These are phyloP conservation scores for Penicillium polonicum DNA, from an alignment of 2,329 filamentous ascomycete genomes.

Conservation along the genomic window DNA sequence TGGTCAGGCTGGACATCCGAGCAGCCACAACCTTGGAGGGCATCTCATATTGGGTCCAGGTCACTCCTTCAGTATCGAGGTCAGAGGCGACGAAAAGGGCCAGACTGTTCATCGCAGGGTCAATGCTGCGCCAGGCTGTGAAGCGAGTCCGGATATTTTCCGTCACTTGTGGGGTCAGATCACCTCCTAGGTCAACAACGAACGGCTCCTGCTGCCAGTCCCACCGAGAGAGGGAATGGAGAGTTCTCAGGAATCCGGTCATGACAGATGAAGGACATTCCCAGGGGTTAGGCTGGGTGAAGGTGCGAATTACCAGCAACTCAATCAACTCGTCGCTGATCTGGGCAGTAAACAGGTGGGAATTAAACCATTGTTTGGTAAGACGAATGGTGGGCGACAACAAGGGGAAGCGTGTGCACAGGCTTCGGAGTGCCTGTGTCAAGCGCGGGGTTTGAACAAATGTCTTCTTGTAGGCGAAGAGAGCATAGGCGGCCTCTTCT, in stretches of 20 bases:
- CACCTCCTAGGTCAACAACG: conserved; percentile 68
- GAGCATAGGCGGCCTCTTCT: conserved; percentile 66
- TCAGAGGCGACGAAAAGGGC: conserved; percentile 80
- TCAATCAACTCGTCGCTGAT: conserved; percentile 80
- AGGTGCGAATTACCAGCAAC: conserved; percentile 73
- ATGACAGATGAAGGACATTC: conserved; percentile 70
- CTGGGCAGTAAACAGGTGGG: conserved; percentile 75
- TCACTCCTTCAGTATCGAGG: conserved; percentile 71
- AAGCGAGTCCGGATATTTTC: conserved; percentile 68
- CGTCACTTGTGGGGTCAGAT: conserved; percentile 62
- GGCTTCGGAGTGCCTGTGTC: conserved; percentile 75
- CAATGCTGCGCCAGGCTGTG: conserved; percentile 80
- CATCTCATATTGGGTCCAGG: conserved; percentile 68
- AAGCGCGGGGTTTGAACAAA: conserved; percentile 74
- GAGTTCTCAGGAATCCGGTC: conserved; percentile 76
- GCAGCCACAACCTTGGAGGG: conserved; percentile 81
- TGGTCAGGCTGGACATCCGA: conserved; percentile 77
- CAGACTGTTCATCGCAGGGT: conserved; percentile 81
- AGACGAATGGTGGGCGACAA: conserved; percentile 81
- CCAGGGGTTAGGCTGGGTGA: conserved; percentile 81
- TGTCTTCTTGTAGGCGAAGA: conserved; percentile 68
- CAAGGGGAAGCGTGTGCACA: conserved; percentile 75
- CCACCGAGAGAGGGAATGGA: conserved; percentile 80
- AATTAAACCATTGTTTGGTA: conserved; percentile 83
- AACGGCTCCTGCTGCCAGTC: conserved; percentile 86